Evolutionary conservation across 2,329 filamentous ascomycete species (phyloP).

Genomic region (Aspergillus persii): DNA sequence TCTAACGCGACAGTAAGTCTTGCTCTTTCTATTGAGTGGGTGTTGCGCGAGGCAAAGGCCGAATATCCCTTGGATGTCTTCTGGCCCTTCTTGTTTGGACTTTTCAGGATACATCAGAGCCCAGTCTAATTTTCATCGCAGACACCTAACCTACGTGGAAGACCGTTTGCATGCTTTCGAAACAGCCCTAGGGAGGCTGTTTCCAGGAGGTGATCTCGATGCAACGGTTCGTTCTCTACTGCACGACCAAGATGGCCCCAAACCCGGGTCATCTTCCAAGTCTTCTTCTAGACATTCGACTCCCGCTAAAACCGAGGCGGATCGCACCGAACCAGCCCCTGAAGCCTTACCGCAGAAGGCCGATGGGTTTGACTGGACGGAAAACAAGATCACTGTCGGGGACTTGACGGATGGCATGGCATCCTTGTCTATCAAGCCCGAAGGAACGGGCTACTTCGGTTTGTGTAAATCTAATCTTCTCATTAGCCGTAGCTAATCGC

Average conservation of each 20-base stretch:
- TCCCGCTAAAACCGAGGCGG: slow-evolving; percentile 33
- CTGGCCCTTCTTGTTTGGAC: not conserved
- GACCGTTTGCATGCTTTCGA: slow-evolving; percentile 40
- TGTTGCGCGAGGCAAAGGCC: not conserved
- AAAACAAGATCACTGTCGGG: slow-evolving; percentile 39
- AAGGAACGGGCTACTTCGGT: slow-evolving; percentile 42
- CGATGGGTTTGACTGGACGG: slow-evolving; percentile 40
- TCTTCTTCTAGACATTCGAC: slow-evolving; percentile 40
- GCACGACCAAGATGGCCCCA: slow-evolving; percentile 35
- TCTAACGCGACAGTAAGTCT: slow-evolving; percentile 41
- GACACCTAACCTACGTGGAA: slow-evolving; percentile 41
- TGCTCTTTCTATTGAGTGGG: not conserved
- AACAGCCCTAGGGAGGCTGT: slow-evolving; percentile 37
- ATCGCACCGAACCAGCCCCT: slow-evolving; percentile 37
- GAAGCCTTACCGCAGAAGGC: slow-evolving; percentile 45
- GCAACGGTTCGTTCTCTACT: slow-evolving; percentile 38
- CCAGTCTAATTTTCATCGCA: slow-evolving; percentile 10
- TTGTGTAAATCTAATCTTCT: slow-evolving; percentile 5
- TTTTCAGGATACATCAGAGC: not conserved
- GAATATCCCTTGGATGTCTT: not conserved
- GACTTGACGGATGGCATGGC: slow-evolving; percentile 43
- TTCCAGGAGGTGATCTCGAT: slow-evolving; percentile 40
- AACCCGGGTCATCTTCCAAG: slow-evolving; percentile 32
- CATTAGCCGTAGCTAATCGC: slow-evolving; percentile 3
- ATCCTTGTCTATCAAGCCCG: slow-evolving; percentile 39